Conservation (phyloP, 257 asterid genomes). For the Paulownia fortunei region DNA sequence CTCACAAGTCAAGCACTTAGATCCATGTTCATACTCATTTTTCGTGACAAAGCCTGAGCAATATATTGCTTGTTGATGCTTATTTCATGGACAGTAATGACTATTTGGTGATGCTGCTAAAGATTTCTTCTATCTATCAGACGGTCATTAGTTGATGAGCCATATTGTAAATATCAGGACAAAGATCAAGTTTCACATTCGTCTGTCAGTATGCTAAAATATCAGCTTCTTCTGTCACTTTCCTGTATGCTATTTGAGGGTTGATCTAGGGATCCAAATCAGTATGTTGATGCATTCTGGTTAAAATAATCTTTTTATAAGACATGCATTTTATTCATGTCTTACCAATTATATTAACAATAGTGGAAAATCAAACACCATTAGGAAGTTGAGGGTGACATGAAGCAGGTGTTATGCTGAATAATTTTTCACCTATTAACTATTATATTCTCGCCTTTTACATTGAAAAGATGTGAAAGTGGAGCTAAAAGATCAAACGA, state of each 20-base stretch:
- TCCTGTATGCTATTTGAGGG: background rate
- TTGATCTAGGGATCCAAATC: background rate
- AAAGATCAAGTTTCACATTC: background rate
- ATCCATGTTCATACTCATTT: background rate
- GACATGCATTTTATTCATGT: background rate
- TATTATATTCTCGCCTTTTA: background rate
- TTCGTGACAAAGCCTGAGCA: background rate
- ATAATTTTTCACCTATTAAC: background rate
- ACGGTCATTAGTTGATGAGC: background rate
- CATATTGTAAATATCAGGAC: background rate
- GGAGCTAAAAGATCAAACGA: background rate
- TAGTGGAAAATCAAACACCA: background rate
- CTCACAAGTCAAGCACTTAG: background rate
- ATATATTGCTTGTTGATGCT: background rate
- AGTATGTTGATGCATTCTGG: background rate
- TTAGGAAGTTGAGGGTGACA: slow-evolving; percentile 2
- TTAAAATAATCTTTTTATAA: background rate
- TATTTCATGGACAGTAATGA: background rate
- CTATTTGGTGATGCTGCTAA: background rate
- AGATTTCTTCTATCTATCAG: background rate
- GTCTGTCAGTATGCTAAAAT: background rate
- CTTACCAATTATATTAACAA: background rate
- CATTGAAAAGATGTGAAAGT: background rate
- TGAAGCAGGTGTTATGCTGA: background rate
- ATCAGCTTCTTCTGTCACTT: background rate